Percentiles rank a stretch among this genome's conserved stretches.
Evolutionary conservation across 371 early-diverging fungal species (phyloP).

Genomic region (Zopfochytrium polystomum): DNA sequence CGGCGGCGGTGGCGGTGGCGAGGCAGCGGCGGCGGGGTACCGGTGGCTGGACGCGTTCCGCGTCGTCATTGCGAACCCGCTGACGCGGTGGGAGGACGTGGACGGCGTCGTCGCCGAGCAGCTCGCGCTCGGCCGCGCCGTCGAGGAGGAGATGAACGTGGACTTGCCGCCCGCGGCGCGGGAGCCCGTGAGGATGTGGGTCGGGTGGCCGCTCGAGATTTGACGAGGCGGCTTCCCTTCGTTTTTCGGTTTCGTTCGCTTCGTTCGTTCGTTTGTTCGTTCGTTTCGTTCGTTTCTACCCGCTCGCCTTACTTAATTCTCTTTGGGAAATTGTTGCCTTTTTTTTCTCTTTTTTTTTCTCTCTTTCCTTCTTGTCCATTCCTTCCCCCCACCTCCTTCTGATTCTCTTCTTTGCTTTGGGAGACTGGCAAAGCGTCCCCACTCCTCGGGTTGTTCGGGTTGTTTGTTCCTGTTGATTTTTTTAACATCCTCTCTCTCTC

Average conservation of each 20-base stretch:
- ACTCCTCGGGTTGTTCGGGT: no score
- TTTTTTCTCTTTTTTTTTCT: slow-evolving; percentile 2
- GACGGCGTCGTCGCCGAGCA: slow-evolving; percentile 39
- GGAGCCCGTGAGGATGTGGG: slow-evolving; percentile 24
- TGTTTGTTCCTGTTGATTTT: no score
- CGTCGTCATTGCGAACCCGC: slow-evolving; percentile 50
- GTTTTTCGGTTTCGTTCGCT: not conserved
- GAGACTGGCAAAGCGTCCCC: no score
- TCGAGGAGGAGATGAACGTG: slow-evolving; percentile 34
- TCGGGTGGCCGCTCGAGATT: slow-evolving; percentile 40
- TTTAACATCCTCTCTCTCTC: no score
- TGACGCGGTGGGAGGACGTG: slow-evolving; percentile 48
- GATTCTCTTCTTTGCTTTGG: no score
- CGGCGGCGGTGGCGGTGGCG: slow-evolving; percentile 13
- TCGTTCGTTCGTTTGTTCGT: not conserved
- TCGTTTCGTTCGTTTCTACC: not conserved
- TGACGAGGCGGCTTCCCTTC: slow-evolving; percentile 10
- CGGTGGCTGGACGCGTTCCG: slow-evolving; percentile 45
- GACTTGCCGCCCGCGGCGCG: slow-evolving; percentile 10
- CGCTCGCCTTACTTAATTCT: not conserved
- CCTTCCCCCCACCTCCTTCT: not conserved
- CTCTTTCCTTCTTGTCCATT: not conserved
- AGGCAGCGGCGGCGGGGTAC: slow-evolving; percentile 12
- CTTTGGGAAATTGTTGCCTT: slow-evolving; percentile 1
- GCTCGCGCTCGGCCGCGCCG: slow-evolving; percentile 24